A percentile compares a stretch with the other conserved stretches of the same genome.
phyloP scores from a whole-genome alignment of 306 rosid genomes.

The Trifolium pratense region DNA sequence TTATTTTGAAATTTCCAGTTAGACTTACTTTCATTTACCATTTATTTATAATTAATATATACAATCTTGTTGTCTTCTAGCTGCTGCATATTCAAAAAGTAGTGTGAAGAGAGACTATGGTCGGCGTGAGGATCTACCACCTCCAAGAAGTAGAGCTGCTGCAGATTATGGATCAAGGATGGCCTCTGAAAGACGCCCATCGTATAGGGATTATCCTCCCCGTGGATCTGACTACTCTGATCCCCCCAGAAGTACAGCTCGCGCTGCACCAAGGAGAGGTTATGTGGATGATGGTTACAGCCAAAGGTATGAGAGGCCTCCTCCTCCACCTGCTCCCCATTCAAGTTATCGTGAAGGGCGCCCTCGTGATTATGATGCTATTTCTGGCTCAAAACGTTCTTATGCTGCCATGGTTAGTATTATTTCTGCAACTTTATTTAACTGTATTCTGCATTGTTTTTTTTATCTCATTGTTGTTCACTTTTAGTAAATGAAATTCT shows the following conservation, averaged over 20 bases:
- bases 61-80: conserved; percentile 45
- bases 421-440: neutral
- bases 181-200: conserved; percentile 73
- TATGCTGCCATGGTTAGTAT: conserved; percentile 74
- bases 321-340: conserved; percentile 66
- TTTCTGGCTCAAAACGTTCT: conserved; percentile 90
- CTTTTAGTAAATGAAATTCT: conserved; percentile 4
- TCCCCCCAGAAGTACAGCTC: conserved; percentile 71
- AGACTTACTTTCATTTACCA: conserved; percentile 12
- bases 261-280: conserved; percentile 73
- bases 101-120: conserved; percentile 82
- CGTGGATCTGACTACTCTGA: conserved; percentile 78
- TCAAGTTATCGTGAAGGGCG: conserved; percentile 84
- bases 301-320: conserved; percentile 87
- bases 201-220: conserved; percentile 76
- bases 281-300: conserved; percentile 85
- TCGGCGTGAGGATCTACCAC: conserved; percentile 82
- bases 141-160: conserved; percentile 80
- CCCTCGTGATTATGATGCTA: conserved; percentile 82
- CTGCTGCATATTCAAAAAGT: conserved; percentile 73
- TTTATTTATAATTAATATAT: conserved; percentile 11
- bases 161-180: conserved; percentile 79
- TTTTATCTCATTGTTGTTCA: neutral
- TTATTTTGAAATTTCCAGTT: neutral
- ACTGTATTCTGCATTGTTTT: neutral